phyloP scores from a whole-genome alignment of 1,284 basidiomycete species.

The Rhodotorula sp. region DNA sequence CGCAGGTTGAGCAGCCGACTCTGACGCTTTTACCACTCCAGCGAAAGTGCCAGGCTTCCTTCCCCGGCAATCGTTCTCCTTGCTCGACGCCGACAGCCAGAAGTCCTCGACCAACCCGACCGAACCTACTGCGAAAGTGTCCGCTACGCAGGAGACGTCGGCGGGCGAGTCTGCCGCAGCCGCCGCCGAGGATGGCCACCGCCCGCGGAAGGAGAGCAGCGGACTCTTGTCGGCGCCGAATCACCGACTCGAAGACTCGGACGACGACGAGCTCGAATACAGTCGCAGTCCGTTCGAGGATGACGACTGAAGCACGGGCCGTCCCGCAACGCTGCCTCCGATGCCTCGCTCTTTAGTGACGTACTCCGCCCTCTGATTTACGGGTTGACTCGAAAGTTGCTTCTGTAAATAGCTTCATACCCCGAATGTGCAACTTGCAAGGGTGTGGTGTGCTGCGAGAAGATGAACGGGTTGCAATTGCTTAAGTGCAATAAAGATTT shows the following conservation, averaged over 20 bases:
- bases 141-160: neutral
- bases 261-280: slow-evolving; percentile 32
- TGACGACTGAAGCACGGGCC: slow-evolving; percentile 9
- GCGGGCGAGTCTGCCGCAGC: neutral
- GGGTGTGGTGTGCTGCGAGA: too few relatives aligned
- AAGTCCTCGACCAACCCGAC: slow-evolving; percentile 12
- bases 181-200: neutral
- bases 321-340: too few relatives aligned
- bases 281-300: slow-evolving; percentile 36
- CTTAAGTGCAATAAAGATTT: too few relatives aligned
- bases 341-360: too few relatives aligned
- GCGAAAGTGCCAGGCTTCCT: slow-evolving; percentile 30
- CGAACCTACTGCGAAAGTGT: neutral
- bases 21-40: neutral
- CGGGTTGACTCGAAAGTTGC: neutral
- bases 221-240: slow-evolving; percentile 2
- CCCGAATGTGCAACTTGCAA: too few relatives aligned
- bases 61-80: slow-evolving; percentile 32
- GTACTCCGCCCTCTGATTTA: too few relatives aligned
- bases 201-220: neutral
- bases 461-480: too few relatives aligned
- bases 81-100: slow-evolving; percentile 26
- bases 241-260: slow-evolving; percentile 20
- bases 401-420: neutral
- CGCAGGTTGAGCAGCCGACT: too few relatives aligned